These are phyloP conservation scores for Penicillium vulpinum DNA, from an alignment of 2,329 filamentous ascomycete genomes.

Conservation along the genomic window DNA sequence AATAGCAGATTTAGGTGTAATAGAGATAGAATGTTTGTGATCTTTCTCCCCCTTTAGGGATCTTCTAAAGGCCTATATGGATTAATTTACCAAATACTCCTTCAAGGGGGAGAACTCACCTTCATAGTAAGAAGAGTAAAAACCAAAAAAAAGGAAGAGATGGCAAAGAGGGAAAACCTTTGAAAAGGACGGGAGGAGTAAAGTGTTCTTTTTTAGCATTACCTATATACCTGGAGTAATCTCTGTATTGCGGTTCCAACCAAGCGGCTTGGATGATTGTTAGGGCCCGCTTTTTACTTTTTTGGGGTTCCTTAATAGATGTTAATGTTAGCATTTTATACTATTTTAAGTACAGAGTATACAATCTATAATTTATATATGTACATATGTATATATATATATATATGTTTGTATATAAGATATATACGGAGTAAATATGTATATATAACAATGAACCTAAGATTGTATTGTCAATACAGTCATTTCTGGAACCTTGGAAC, in stretches of 20 bases:
- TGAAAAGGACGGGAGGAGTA: too few relatives aligned
- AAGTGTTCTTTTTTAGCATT: conserved; percentile 6
- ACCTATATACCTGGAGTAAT: conserved; percentile 3
- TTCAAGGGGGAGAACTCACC: conserved; percentile 16
- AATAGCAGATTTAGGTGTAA: conserved; percentile 80
- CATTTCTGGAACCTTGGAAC: too few relatives aligned
- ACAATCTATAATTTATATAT: too few relatives aligned
- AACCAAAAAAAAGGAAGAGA: background rate
- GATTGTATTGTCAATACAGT: too few relatives aligned
- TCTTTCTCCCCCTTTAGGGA: conserved; percentile 89
- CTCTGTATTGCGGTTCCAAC: conserved; percentile 22
- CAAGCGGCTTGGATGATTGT: conserved; percentile 16
- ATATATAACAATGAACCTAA: too few relatives aligned
- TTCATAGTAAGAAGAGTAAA: conserved; percentile 18
- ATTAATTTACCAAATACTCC: conserved; percentile 17
- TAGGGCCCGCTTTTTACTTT: conserved; percentile 9
- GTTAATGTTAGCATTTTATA: too few relatives aligned
- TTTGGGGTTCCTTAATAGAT: too few relatives aligned
- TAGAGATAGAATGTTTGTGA: conserved; percentile 67
- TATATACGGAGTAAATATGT: too few relatives aligned
- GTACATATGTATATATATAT: too few relatives aligned
- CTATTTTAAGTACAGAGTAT: too few relatives aligned
- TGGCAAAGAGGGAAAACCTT: conserved; percentile 11
- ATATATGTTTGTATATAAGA: too few relatives aligned
- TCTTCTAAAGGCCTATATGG: conserved; percentile 69